Evolutionary conservation across 2,329 filamentous ascomycete species (phyloP), one percentile per base, ranked within the genome.

Genomic region (Capronia americana): DNA sequence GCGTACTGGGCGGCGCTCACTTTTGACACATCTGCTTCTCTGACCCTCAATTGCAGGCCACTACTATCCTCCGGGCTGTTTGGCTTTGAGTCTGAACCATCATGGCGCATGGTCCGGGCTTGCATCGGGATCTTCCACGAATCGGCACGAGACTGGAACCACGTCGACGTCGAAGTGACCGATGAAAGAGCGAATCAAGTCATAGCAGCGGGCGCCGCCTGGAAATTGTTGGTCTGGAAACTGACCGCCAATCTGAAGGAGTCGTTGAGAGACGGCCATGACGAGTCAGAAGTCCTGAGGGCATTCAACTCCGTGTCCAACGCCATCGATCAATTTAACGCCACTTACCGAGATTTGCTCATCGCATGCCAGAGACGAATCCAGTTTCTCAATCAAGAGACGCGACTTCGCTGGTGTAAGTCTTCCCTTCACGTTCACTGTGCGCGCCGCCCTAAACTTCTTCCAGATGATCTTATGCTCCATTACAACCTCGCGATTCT

Each of bases 1-100:
- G 77, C 76, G 0, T 81, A 80, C 63, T 81, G 79, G 79, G 77
- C 78, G 0, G 79, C 79, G 3, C 61, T 81, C 4, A 80, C 78
- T 0, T 81, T 80, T 30, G 79, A 81, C 50, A 81, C 79, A 0
- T 80, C 79, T 0, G 77, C 78, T 0, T 80, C 79, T 1, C 64
- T 81, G 5, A 81, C 78, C 0, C 71, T 80, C 12, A 80, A 79
- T 34, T 79, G 76, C 8, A 74, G 77, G 4, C 75, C 79, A 0
- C 63, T 80, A 0, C 74, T 81, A 3, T 80, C 79, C 0, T 79
- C 79, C 1, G 79, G 79, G 0, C 69, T 81, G 1, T 66, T 75
- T 10, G 74, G 74, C 4, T 74, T 70, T 56, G 74, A 74, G 32
- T 63, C 65, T 23, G 74, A 76, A 59, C 60, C 73, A 23, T 69